Percentiles rank a stretch among this genome's conserved stretches.
phyloP scores from a whole-genome alignment of 78 protist genomes.

The Dictyostelium firmibasis region DNA sequence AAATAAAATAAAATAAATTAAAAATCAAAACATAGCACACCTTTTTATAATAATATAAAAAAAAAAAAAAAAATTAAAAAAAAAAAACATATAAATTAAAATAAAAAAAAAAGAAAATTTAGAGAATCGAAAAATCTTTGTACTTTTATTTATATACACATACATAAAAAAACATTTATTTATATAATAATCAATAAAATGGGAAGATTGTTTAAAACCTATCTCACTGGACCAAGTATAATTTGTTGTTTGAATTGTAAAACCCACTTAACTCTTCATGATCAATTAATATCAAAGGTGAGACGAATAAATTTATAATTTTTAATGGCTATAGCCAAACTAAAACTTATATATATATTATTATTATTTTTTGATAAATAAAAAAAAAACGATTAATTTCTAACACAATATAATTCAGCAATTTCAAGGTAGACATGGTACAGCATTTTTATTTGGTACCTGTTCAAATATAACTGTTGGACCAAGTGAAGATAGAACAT shows the following conservation, averaged over 20 bases:
- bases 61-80: not conserved
- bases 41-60: too few relatives aligned
- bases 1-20: not conserved
- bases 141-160: not conserved
- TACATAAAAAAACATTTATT: too few relatives aligned
- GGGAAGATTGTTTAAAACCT: conserved; percentile 53
- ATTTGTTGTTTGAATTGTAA: conserved; percentile 47
- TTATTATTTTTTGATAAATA: not conserved
- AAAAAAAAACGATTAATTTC: not conserved
- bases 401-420: not conserved
- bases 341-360: too few relatives aligned
- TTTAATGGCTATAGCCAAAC: too few relatives aligned
- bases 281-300: conserved; percentile 67
- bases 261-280: conserved; percentile 41
- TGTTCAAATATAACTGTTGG: conserved; percentile 72
- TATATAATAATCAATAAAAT: not conserved
- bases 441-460: conserved; percentile 45
- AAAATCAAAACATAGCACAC: not conserved
- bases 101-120: not conserved
- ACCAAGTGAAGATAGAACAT: conserved; percentile 64
- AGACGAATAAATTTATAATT: not conserved
- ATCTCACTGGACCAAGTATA: conserved; percentile 58
- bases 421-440: conserved; percentile 67
- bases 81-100: not conserved
- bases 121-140: not conserved